Conservation (phyloP, 768 basidiomycete genomes). For the Suillus variegatus region DNA sequence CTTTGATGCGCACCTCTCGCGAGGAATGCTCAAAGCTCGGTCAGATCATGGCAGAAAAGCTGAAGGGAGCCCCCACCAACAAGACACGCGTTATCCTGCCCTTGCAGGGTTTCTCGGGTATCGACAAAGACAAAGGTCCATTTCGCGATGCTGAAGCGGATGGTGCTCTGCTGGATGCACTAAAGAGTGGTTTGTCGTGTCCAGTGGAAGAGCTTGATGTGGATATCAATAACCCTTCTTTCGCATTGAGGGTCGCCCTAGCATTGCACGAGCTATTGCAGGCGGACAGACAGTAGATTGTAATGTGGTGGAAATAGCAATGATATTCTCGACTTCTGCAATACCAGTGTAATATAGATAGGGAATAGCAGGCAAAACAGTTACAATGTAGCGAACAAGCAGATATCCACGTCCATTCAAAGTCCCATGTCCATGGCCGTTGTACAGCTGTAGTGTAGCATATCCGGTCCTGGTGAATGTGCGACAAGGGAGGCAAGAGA, state of each 20-base stretch:
- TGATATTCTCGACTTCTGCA: conserved; percentile 14
- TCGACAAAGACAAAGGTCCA: conserved; percentile 22
- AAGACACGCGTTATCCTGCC: conserved; percentile 28
- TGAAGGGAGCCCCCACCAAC: conserved; percentile 15
- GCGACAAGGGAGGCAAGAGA: conserved; percentile 15
- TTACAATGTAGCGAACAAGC: conserved; percentile 55
- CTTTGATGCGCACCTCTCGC: conserved; percentile 31
- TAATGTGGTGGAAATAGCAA: conserved; percentile 2
- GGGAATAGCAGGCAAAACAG: conserved; percentile 30
- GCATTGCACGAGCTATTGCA: conserved; percentile 23
- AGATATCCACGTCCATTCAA: conserved; percentile 59
- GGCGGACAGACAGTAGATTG: neutral
- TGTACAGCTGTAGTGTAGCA: conserved; percentile 28
- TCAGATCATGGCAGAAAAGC: conserved; percentile 21
- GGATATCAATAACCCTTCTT: conserved; percentile 29
- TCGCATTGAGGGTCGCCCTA: conserved; percentile 17
- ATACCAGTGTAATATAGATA: conserved; percentile 14
- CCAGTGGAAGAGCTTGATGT: conserved; percentile 23
- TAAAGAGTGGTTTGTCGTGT: conserved; percentile 21
- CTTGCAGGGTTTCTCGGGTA: conserved; percentile 25
- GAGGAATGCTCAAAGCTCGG: conserved; percentile 27
- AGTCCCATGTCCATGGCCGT: conserved; percentile 43
- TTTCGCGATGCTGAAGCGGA: conserved; percentile 29
- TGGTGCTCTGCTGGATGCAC: conserved; percentile 17
- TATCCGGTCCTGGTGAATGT: conserved; percentile 12